Base-by-base conservation (phyloP, 2,329 filamentous ascomycete genomes). In the Pseudogymnoascus sp. region DNA sequence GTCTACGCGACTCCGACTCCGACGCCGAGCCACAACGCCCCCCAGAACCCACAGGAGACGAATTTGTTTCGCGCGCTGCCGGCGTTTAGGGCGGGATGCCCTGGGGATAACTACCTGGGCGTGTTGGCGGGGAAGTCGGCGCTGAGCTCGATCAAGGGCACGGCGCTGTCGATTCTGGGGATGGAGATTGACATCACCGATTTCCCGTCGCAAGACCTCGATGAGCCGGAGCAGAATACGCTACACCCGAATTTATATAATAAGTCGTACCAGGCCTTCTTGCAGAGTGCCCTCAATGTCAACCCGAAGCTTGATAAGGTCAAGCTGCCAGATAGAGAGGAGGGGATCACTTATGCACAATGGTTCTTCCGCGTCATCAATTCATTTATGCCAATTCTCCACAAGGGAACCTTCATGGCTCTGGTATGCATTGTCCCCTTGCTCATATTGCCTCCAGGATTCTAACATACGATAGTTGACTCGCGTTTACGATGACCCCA, bases 141-240 rank as follows among this genome's bases (percentile, higher is more conserved):
- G 60, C 75, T 92, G 38, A 90, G 86, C 74, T 86, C 88, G 6
- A 88, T 92, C 70, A 87, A 87, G 69, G 90, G 89, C 56, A 92
- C 88, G 0, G 85, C 84, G 7, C 77, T 94, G n/a, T 87, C 89
- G 1, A 84, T 95, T 62, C 84, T 94, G 44, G 91, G 90, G 35
- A 89, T 88, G 68, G 87, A 89, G 53, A 88, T 94, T 69, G 89
- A 95, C 73, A 83, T 93, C 44, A 85, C 88, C 11, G 84, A 87
- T 50, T 91, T 90, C 70, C 82, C 87, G 56, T 84, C 82, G 0
- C 78, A 81, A 1, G 88, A 91, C 65, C 79, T 84, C 72, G 84
- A 89, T 68, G 86, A 89, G 76, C 84, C 75, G 64, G 66, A 70
- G 16, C 76, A 73, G 65, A 75, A 72, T 68, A 81, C 73, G 71